Percentiles rank a stretch among this genome's conserved stretches.
Evolutionary conservation across 2,329 filamentous ascomycete species (phyloP).

Genomic region (Cylindrodendrum hubeiense): DNA sequence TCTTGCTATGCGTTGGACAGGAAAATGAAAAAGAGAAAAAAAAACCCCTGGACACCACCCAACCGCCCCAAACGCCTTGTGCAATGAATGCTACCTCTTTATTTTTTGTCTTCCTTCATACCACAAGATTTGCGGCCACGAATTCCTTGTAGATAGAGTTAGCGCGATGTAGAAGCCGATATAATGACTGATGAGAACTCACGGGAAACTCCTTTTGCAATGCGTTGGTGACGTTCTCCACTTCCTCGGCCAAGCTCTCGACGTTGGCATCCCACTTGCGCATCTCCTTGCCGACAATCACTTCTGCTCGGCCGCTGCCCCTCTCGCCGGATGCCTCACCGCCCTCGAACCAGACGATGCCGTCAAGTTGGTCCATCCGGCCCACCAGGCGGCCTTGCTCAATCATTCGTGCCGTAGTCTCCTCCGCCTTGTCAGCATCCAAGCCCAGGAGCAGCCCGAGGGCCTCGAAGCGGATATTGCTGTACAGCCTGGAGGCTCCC

Average conservation of each 20-base stretch:
- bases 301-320: constrained; percentile 74
- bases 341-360: constrained; percentile 87
- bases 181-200: constrained; percentile 33
- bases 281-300: constrained; percentile 76
- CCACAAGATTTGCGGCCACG: constrained; percentile 65
- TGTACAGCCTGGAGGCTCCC: constrained; percentile 83
- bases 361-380: constrained; percentile 93
- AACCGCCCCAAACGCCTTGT: constrained; percentile 39
- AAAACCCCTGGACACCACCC: constrained; percentile 27
- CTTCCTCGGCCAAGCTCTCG: constrained; percentile 86
- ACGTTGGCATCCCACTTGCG: constrained; percentile 92
- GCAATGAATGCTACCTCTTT: constrained; percentile 33
- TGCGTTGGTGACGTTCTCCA: constrained; percentile 86
- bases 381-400: constrained; percentile 91
- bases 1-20: constrained; percentile 33
- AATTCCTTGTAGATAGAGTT: constrained; percentile 59
- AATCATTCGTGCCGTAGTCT: constrained; percentile 94
- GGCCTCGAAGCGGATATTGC: constrained; percentile 81
- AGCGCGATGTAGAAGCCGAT: constrained; percentile 8
- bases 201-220: constrained; percentile 85
- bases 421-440: constrained; percentile 84
- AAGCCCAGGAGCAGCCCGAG: constrained; percentile 84
- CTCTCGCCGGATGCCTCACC: constrained; percentile 78
- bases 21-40: constrained; percentile 9
- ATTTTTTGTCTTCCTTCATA: constrained; percentile 33